Base-by-base conservation (phyloP, 2,329 filamentous ascomycete species). In the Chaetomiaceae sp. region DNA sequence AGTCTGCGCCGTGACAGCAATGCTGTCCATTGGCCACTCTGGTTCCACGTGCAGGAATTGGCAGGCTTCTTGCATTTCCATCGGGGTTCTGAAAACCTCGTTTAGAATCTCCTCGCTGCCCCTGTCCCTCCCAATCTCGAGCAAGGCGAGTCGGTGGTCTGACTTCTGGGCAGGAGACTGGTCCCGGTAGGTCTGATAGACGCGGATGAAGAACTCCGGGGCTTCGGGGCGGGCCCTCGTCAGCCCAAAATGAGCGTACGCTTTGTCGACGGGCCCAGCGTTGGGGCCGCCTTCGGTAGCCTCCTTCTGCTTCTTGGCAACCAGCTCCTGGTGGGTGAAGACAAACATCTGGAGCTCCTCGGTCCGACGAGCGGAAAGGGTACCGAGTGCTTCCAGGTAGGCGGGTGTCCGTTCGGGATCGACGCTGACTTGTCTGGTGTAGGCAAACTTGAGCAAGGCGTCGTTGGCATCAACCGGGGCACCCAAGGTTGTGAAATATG, bases 231-330 rank as follows among this genome's bases (percentile, higher is more conserved):
- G 38, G 20, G 53, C 30, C 44, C 50, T 31, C 7, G 31, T 13
- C 33, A 65, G 40, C 21, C 58, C 52, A 39, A 65, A 62, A 44
- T 64, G 62, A 8, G 40, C 53, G 46, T 64, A 66, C 3, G 62
- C 60, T 19, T 51, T 53, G 2, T 47, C 53, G 4, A 56, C 51
- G 14, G 48, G 19, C 12, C 40, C 41, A 12, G 44, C 45, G n/a
- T 35, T 19, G 10, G 44, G 21, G 4, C 38, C 20, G 3, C 38
- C 16, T n/a, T 43, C 37, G 21, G 31, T 35, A 16, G 40, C 10
- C 31, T 40, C 33, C 2, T 48, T 49, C 31, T 58, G 45, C 31
- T 38, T 46, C 33, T 46, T 51, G 23, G 49, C 33, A 3, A 52
- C 20, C 12, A 47, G 20, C 23, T 54, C 51, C 13, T 50, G 51